Percentiles rank a stretch among this genome's conserved stretches.
Evolutionary conservation across 2,329 filamentous ascomycete species (phyloP).

Genomic region (Graphilbum fragrans): DNA sequence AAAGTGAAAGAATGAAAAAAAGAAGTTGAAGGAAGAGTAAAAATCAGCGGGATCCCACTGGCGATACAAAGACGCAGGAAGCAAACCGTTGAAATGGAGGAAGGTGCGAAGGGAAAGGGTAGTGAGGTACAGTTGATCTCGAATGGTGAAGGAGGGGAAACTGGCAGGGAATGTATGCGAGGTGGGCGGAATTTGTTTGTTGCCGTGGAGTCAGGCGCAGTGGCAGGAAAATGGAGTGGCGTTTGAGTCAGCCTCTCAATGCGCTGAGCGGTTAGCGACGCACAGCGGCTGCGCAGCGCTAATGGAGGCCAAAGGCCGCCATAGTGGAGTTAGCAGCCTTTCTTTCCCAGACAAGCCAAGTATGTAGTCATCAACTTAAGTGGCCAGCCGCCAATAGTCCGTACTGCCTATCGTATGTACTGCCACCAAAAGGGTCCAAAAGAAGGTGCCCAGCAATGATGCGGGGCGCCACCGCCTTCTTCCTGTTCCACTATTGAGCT

Average conservation of each 20-base stretch:
- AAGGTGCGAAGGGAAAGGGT: background rate
- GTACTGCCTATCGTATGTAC: too few species aligned
- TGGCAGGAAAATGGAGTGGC: background rate
- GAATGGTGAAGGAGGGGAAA: background rate
- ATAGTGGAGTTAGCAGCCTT: too few species aligned
- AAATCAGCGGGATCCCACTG: background rate
- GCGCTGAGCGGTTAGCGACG: too few species aligned
- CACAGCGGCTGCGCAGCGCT: too few species aligned
- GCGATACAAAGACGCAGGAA: background rate
- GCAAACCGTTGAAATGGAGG: background rate
- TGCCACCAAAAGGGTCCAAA: too few species aligned
- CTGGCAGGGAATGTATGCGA: background rate
- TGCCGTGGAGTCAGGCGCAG: constrained; percentile 2
- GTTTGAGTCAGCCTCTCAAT: background rate
- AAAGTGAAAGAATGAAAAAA: background rate
- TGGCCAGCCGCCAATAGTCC: too few species aligned
- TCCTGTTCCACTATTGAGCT: too few species aligned
- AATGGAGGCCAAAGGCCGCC: too few species aligned
- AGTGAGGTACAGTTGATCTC: background rate
- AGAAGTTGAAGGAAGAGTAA: background rate
- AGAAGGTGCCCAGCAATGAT: too few species aligned
- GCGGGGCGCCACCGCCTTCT: too few species aligned
- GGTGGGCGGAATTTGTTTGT: constrained; percentile 5
- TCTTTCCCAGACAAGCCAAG: too few species aligned
- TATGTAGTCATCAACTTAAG: too few species aligned